Evolutionary conservation across 2,329 filamentous ascomycete species (phyloP), one percentile per base, ranked within the genome.

Genomic region (Pseudogymnoascus sp.): DNA sequence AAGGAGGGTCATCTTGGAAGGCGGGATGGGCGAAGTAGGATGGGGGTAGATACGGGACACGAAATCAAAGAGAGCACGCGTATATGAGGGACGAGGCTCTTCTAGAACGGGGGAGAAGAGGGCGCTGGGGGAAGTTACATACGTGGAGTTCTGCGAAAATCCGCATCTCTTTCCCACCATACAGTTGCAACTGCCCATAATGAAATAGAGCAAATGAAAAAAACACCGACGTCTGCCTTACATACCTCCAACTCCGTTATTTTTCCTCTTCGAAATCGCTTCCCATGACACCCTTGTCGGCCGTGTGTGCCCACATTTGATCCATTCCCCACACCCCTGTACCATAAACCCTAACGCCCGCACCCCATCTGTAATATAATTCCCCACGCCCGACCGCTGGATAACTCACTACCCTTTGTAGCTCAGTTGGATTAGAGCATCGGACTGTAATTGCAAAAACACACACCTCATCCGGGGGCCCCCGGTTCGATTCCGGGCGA

Each of bases 401-500:
- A 34, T 28, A 56, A 56, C 28, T 56, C 49, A 7, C 38, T 3
- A 53, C 59, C 59, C 59, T 60, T 60, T 60, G 59, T 60, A 60
- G 59, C 59, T 60, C 59, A 60, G 59, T 60, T 60, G 59, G 59
- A 60, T 60, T 60, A 60, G 59, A 60, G 59, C 59, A 60, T 60
- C 59, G 59, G 59, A 60, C 59, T 60, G 59, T 60, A 60, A 60
- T 36, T 60, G 59, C 34, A 60, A 9, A 38, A 59, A 56, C 14
- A 53, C 43, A 56, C 49, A 56, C 49, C 38, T 60, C 38, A 60
- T 60, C 59, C 59, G 59, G 59, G 59, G 59, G 59, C 59, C 59
- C 59, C 59, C 59, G 59, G 59, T 60, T 60, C 59, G 59, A 60
- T 60, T 60, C 59, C 59, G 59, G 59, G 59, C 59, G 59, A 60